Base-by-base conservation (phyloP, 2,329 filamentous ascomycete genomes). In the Chrysosporium keratinophilum region DNA sequence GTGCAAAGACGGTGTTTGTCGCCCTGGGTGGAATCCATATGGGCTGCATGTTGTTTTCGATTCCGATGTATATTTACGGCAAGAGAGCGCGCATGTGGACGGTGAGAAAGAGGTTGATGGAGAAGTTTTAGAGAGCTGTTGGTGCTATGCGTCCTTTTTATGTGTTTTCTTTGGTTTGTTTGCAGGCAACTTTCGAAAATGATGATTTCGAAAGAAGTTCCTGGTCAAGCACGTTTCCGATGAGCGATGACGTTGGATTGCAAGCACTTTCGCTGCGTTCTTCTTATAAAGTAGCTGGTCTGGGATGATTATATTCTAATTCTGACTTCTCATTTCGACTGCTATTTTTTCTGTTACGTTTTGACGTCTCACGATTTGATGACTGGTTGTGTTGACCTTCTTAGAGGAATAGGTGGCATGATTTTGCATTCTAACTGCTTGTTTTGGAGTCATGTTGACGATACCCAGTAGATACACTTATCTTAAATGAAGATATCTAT, bases 31-130 rank as follows among this genome's bases (percentile, higher is more conserved):
- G 89, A 23, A 93, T 97, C 28, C 91, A 97, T 69, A 69, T 96
- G 34, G 80, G 81, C 11, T 79, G 84, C 53, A 75, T 95, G 67
- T 63, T 88, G 2, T 81, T 78, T 52, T 86, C 88, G 0, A 83
- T 96, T 53, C 91, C 91, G 0, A 88, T 97, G 85, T 97, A 93
- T 67, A 87, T 97, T 17, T 96, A 82, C 64, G 91, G 91, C 15
- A 97, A 97, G 76, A 75, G 89, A 54, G 83, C 85, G 14, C 77
- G 91, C 15, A 95, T 96, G 88, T 96, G 90, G 91, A 97, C 90
- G 0, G 87, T 90, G 10, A 76, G 87, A 58, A 87, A 78, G 76
- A 88, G 87, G 60, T 73, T 95, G 59, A 90, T 95, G 85, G 88
- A 94, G 78, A 87, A 82, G 64, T 85, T 81, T 58, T 82, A 60